Base-by-base conservation (phyloP, 768 basidiomycete species). In the Lentinula sp. region DNA sequence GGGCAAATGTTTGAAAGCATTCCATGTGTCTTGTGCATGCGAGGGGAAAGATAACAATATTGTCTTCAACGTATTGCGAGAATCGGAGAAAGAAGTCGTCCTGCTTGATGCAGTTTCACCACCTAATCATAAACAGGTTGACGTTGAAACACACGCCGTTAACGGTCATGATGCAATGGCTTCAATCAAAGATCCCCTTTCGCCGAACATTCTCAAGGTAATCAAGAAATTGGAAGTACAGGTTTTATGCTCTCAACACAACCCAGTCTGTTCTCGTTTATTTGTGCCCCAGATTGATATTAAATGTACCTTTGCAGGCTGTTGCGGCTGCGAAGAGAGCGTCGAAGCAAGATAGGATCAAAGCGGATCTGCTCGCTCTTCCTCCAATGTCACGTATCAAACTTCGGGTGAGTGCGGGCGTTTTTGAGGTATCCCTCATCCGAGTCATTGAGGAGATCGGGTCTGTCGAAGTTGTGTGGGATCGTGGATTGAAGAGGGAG, bases 1-100 rank as follows among this genome's bases (percentile, higher is more conserved):
- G 72, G 95, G 94, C 49, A 96, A 95, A 74, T 98, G 95, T 67
- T 81, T 91, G 10, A 91, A 90, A 69, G 91, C 95, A 0, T 97
- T 93, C 75, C 96, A 98, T 68, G 89, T 97, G 33, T 88, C 87
- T 3, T 99, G 97, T 71, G 96, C 97, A 0, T 76, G 80, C 45
- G 80, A 84, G 18, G 84, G 85, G 1, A 73, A 71, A 10, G 74
- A 75, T 2, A 70, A 74, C 4, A 83, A 81, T 9, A 80, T 91
- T 46, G 75, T 84, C 23, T 93, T 87, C 66, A 73, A 71, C 1
- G 78, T 90, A 37, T 51, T 87, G n/a, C 76, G 80, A 53, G 88
- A 90, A 66, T 82, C 91, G 0, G 88, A 91, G 73, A 92, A 92
- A 74, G 89, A 93, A 65, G 90, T 93, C 4, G 81, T 93, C 13